Evolutionary conservation across 2,329 filamentous ascomycete genomes (phyloP), one percentile per base, ranked within the genome.

Genomic region (Cladosporium cucumerinum): DNA sequence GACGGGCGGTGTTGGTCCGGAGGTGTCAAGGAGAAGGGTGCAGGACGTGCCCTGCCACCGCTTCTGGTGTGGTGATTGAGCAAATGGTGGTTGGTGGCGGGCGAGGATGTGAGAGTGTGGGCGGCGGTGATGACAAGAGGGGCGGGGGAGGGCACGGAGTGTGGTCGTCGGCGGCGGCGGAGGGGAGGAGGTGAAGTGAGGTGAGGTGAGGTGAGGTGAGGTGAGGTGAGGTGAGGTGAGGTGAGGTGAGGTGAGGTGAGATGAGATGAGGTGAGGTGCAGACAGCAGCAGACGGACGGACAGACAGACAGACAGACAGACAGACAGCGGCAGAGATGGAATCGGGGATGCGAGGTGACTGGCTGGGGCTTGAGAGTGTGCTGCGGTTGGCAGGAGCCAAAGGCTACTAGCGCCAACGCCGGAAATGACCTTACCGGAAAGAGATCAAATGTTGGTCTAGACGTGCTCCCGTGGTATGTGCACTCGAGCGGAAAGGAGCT

Each of bases 41-140:
- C 60, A 62, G 60, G 60, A 55, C 60, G 49, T 43, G 60, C 49
- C 60, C 60, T 55, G 60, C 49, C 60, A 55, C 60, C 60, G 60
- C 60, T 62, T 62, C 60, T 62, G 32, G 16, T 26, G 49, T 62
- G 60, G 32, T 36, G 34, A 55, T 55, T 28, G 60, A 39, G 25
- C 55, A 46, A 46, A 58, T 58, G 60, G 34, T 52, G 60, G 49
- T n/a, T 14, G 60, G n/a, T 26, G 32, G 30, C n/a, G 48, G 49
- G 14, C 49, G 34, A 25, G 49, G 18, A 23, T 39, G 30, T 5
- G 32, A 10, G 18, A 23, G 12, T 21, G 32, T 30, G 32, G 48
- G 59, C 34, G 59, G 54, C 18, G 54, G 54, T 57, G 54, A 39
- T 57, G 54, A 54, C 12, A 14, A 18, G 54, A 32, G 54, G 54